These are phyloP conservation scores for Fomitopsis pulvina DNA, from an alignment of 768 basidiomycete species.

Conservation along the genomic window DNA sequence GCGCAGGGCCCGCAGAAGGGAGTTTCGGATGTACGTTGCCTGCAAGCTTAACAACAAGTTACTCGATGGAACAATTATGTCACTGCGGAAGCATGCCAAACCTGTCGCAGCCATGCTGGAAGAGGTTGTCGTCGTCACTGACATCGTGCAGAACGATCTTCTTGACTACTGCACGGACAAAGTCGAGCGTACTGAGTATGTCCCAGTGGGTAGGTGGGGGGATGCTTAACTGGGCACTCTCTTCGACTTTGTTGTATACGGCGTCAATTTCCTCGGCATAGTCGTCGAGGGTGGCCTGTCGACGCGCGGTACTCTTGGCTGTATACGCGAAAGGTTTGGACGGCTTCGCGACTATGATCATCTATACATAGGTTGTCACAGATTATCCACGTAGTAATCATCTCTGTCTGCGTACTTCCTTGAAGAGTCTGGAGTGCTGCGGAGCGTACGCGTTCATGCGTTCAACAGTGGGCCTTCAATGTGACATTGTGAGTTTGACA, in stretches of 20 bases:
- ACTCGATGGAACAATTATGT: neutral
- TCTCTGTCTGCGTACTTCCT: conserved; percentile 28
- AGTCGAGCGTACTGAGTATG: conserved; percentile 16
- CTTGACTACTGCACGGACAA: conserved; percentile 28
- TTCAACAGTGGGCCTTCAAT: conserved; percentile 25
- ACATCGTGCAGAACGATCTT: conserved; percentile 24
- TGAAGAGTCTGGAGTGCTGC: conserved; percentile 39
- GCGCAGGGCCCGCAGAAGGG: conserved; percentile 21
- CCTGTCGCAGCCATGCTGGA: conserved; percentile 4
- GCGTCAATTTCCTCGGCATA: conserved; percentile 37
- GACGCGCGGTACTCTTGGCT: conserved; percentile 25
- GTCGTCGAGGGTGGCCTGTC: conserved; percentile 19
- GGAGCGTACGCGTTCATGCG: conserved; percentile 36
- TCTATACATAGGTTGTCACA: conserved; percentile 16
- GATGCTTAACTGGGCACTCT: conserved; percentile 26
- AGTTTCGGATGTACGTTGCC: conserved; percentile 28
- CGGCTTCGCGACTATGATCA: conserved; percentile 26
- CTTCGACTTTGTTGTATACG: conserved; percentile 28
- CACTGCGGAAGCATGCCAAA: conserved; percentile 14
- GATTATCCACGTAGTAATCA: neutral
- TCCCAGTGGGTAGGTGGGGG: conserved; percentile 24
- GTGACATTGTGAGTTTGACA: neutral
- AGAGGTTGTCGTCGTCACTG: conserved; percentile 27
- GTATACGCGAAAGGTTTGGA: conserved; percentile 27
- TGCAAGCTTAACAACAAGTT: conserved; percentile 14